These are phyloP conservation scores for Metarhizium robertsii DNA, from an alignment of 2,329 filamentous ascomycete species.

Conservation along the genomic window DNA sequence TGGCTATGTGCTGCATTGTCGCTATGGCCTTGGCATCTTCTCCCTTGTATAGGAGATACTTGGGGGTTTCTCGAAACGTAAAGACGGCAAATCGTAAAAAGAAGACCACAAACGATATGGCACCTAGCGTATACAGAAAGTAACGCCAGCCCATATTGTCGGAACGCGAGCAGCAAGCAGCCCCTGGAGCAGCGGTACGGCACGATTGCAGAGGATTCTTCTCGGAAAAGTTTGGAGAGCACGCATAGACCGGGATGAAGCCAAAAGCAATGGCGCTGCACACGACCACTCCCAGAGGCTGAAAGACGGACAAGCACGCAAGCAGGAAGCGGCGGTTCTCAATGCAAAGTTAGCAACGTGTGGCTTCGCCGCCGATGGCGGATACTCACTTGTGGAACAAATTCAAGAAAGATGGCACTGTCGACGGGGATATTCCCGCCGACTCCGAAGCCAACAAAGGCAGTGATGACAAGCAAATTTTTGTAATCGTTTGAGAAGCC, in stretches of 20 bases:
- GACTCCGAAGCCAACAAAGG: slow-evolving; percentile 43
- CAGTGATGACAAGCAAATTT: slow-evolving; percentile 42
- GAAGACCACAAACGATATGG: slow-evolving; percentile 26
- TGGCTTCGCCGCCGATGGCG: no score
- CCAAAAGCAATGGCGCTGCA: slow-evolving; percentile 41
- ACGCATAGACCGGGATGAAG: slow-evolving; percentile 41
- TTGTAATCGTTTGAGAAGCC: slow-evolving; percentile 34
- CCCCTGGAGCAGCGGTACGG: slow-evolving; percentile 15
- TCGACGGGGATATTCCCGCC: slow-evolving; percentile 48
- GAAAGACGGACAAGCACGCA: slow-evolving; percentile 43
- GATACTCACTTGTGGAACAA: slow-evolving; percentile 33
- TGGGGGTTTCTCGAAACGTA: slow-evolving; percentile 28
- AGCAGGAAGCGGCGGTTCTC: slow-evolving; percentile 39
- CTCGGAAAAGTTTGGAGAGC: slow-evolving; percentile 40
- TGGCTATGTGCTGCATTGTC: slow-evolving; percentile 30
- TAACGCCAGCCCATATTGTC: slow-evolving; percentile 37
- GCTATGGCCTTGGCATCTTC: slow-evolving; percentile 30
- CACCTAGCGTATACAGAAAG: slow-evolving; percentile 27
- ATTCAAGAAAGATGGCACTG: slow-evolving; percentile 46
- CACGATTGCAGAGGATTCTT: slow-evolving; percentile 5
- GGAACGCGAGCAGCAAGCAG: slow-evolving; percentile 13
- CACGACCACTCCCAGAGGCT: slow-evolving; percentile 44
- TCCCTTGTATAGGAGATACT: slow-evolving; percentile 28
- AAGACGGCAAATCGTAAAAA: slow-evolving; percentile 24
- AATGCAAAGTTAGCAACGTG: fast-evolving